A percentile compares a stretch with the other conserved stretches of the same genome.
Evolutionary conservation across 352 stramenopile genomes (phyloP).

Genomic region (Hyaloperonospora arabidopsidis): DNA sequence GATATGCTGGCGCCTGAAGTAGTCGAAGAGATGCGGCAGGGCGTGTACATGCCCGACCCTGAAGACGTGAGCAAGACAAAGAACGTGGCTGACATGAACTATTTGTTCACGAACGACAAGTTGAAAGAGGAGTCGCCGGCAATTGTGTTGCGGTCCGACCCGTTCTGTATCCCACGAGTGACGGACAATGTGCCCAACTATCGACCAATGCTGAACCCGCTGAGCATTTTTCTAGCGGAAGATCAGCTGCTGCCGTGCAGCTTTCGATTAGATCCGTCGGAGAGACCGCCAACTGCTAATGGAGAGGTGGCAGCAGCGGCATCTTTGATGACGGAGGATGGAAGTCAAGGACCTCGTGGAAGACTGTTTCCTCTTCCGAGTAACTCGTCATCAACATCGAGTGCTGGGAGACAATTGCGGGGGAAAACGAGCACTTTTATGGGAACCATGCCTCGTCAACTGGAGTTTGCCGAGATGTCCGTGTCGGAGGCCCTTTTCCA

Average conservation of each 20-base stretch:
- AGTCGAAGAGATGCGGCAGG: constrained; percentile 18
- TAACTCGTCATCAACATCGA: constrained; percentile 17
- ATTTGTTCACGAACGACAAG: constrained; percentile 61
- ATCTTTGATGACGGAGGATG: constrained; percentile 7
- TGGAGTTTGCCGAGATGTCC: constrained; percentile 42
- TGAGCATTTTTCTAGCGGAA: constrained; percentile 61
- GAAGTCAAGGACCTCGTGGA: neutral
- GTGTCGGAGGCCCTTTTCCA: constrained; percentile 47
- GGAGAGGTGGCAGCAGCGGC: neutral
- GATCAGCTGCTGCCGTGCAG: constrained; percentile 63
- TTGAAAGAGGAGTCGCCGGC: constrained; percentile 45
- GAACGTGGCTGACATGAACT: constrained; percentile 46
- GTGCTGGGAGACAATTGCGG: constrained; percentile 16
- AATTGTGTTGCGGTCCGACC: constrained; percentile 43
- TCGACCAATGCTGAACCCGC: constrained; percentile 55
- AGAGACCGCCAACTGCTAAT: constrained; percentile 18
- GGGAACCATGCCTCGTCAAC: constrained; percentile 47
- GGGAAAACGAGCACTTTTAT: constrained; percentile 51
- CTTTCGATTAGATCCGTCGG: constrained; percentile 49
- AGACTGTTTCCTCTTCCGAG: constrained; percentile 3
- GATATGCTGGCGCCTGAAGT: constrained; percentile 8
- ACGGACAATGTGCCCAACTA: constrained; percentile 71
- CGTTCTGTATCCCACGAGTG: constrained; percentile 64
- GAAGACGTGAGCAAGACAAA: constrained; percentile 27
- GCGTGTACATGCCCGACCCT: constrained; percentile 17